Percentiles rank a stretch among this genome's conserved stretches.
These are phyloP conservation scores for Helminthosporium solani DNA, from an alignment of 2,329 filamentous ascomycete species.

Conservation along the genomic window DNA sequence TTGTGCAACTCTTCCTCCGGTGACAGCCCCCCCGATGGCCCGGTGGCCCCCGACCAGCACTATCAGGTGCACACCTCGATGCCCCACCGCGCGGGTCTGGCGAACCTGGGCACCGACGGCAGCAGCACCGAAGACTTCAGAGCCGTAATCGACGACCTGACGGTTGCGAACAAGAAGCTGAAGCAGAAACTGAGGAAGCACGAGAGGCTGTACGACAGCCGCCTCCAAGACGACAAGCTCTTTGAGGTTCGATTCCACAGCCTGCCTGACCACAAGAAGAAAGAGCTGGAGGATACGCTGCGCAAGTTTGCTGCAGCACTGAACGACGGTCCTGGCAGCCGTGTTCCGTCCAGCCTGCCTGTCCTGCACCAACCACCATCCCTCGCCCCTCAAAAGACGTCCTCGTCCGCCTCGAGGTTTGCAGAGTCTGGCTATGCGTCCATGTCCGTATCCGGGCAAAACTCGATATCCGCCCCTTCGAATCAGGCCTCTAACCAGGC, in stretches of 20 bases:
- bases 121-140: constrained; percentile 74
- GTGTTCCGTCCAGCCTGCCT: constrained; percentile 19
- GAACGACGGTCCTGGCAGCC: constrained; percentile 43
- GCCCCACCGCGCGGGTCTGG: constrained; percentile 37
- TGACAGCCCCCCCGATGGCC: constrained; percentile 43
- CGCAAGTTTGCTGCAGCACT: constrained; percentile 69
- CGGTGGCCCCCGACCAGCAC: constrained; percentile 16
- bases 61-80: constrained; percentile 19
- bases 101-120: constrained; percentile 46
- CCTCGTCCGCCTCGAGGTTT: constrained; percentile 56
- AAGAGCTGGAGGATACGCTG: constrained; percentile 72
- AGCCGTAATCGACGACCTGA: constrained; percentile 84
- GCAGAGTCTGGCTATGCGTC: constrained; percentile 64
- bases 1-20: constrained; percentile 49
- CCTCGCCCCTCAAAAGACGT: constrained; percentile 59
- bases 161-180: constrained; percentile 76
- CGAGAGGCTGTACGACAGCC: constrained; percentile 65
- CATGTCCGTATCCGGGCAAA: constrained; percentile 51
- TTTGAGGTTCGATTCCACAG: constrained; percentile 82
- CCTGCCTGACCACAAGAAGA: constrained; percentile 69
- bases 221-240: constrained; percentile 71
- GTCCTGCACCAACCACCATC: constrained; percentile 43
- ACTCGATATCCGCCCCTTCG: constrained; percentile 42
- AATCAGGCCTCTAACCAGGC: constrained; percentile 19
- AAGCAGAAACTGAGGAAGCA: constrained; percentile 72